Evolutionary conservation across 2,329 filamentous ascomycete species (phyloP).

Genomic region (Parastagonospora nodorum): DNA sequence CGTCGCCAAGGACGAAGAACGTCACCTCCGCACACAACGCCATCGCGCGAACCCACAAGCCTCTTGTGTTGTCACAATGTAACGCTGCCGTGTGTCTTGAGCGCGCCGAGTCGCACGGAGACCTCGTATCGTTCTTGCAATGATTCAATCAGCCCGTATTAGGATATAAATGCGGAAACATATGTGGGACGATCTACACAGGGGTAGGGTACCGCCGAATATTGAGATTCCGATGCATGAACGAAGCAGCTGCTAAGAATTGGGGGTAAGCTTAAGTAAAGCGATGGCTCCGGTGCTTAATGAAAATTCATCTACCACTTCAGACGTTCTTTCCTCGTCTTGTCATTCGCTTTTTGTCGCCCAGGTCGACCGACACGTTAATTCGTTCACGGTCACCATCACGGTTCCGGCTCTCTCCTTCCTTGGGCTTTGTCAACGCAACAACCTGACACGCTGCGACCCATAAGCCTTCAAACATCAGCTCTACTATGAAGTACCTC

Average conservation of each 20-base stretch:
- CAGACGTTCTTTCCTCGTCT: too few relatives aligned
- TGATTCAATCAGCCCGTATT: constrained; percentile 12
- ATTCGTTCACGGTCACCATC: too few relatives aligned
- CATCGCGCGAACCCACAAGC: neutral
- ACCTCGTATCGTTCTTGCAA: neutral
- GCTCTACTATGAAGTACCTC: constrained; percentile 22
- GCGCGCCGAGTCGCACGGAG: neutral
- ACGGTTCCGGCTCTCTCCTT: neutral
- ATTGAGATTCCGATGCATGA: constrained; percentile 10
- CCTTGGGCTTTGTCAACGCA: neutral
- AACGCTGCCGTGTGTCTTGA: constrained; percentile 2
- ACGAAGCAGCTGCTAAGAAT: constrained; percentile 1
- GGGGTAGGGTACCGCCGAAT: constrained; percentile 4
- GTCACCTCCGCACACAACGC: neutral
- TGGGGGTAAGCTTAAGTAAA: neutral
- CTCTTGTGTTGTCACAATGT: constrained; percentile 1
- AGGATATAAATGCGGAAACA: neutral
- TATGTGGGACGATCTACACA: constrained; percentile 7
- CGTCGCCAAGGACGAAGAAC: neutral
- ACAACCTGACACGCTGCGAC: neutral
- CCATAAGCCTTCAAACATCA: neutral
- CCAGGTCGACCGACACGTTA: too few relatives aligned
- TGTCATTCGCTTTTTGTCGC: too few relatives aligned
- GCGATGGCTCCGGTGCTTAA: neutral
- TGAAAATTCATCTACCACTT: too few relatives aligned